phyloP scores from a whole-genome alignment of 495 filamentous ascomycete species.

The Cercophora newfieldiana region DNA sequence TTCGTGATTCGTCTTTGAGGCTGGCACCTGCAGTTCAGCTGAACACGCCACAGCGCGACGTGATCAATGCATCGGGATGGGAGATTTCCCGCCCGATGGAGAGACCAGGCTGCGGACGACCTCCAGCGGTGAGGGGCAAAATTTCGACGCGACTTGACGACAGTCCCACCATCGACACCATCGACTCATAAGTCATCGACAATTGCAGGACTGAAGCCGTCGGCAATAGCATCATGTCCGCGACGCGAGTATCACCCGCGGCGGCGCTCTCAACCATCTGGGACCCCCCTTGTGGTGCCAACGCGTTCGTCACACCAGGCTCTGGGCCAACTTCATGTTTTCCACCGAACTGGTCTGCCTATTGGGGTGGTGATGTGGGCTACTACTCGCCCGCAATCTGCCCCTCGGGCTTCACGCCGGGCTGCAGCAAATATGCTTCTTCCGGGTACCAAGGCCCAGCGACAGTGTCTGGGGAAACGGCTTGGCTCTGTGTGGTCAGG shows the following conservation, averaged over 20 bases:
- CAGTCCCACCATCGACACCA: too few relatives aligned
- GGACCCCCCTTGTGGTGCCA: not conserved
- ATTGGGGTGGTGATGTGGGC: not conserved
- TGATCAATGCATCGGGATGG: not conserved
- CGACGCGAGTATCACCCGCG: not conserved
- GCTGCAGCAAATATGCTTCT: not conserved
- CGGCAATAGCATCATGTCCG: not conserved
- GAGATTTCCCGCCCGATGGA: too few relatives aligned
- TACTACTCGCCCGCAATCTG: not conserved
- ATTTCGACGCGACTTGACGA: too few relatives aligned
- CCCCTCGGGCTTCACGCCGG: not conserved
- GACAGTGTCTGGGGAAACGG: not conserved
- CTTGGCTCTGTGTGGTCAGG: not conserved
- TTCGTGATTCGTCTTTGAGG: not conserved
- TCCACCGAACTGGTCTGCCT: not conserved
- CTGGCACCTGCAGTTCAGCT: not conserved
- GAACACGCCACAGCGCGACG: not conserved
- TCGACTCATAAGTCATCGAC: too few relatives aligned
- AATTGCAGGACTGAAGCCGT: too few relatives aligned
- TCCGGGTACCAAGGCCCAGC: not conserved
- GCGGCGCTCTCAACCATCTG: not conserved
- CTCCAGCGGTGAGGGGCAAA: not conserved
- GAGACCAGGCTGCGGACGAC: not conserved
- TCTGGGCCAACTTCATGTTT: not conserved
- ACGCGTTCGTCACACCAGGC: not conserved